These are phyloP conservation scores for Trametes versicolor DNA, from an alignment of 1,284 basidiomycete species.

Conservation along the genomic window DNA sequence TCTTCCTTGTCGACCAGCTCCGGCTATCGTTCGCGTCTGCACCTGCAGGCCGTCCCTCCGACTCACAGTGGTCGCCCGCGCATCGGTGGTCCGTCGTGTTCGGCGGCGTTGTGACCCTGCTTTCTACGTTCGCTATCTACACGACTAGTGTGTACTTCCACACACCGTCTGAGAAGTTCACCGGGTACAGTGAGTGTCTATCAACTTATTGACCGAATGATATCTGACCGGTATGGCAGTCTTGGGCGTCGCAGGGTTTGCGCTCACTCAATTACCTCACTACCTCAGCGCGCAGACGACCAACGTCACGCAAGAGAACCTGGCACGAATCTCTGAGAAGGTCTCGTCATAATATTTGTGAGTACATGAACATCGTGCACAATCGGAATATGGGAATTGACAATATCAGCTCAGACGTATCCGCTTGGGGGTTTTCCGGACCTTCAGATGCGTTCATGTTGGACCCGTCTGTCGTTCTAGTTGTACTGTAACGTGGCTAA, in stretches of 20 bases:
- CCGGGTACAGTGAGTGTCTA: conserved; percentile 76
- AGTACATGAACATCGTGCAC: no score
- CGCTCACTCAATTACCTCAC: conserved; percentile 23
- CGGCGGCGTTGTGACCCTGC: conserved; percentile 60
- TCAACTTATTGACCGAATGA: neutral
- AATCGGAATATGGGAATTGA: no score
- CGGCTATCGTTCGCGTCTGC: conserved; percentile 52
- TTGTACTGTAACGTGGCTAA: no score
- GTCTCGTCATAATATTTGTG: neutral
- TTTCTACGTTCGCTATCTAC: conserved; percentile 82
- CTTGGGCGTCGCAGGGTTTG: conserved; percentile 24
- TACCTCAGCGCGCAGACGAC: conserved; percentile 2
- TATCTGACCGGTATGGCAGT: conserved; percentile 8
- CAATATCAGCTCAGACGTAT: no score
- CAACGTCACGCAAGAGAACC: neutral
- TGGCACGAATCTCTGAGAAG: neutral
- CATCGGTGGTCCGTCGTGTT: conserved; percentile 59
- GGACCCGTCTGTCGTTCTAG: no score
- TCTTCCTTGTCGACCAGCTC: conserved; percentile 86
- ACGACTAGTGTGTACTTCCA: conserved; percentile 95
- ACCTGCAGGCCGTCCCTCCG: conserved; percentile 7
- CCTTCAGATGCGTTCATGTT: no score
- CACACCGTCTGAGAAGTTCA: conserved; percentile 86
- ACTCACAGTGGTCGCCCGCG: conserved; percentile 47
- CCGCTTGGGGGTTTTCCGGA: no score